Percentiles rank a stretch among this genome's conserved stretches.
Conservation (phyloP, 2,329 filamentous ascomycete genomes). For the Acrocalymma vagum region DNA sequence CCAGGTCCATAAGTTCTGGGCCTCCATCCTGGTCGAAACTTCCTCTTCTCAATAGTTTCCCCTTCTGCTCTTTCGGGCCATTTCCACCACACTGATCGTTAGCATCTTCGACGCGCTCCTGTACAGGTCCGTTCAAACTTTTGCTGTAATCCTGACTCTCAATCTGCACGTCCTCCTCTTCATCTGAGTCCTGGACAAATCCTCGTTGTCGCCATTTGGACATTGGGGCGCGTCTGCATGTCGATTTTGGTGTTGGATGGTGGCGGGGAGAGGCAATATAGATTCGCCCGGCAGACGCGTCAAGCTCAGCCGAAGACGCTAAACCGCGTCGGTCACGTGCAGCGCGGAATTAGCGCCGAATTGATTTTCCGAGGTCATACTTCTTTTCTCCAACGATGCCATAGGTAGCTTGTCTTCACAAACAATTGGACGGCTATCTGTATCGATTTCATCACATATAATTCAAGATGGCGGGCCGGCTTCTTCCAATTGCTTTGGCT, state of each 20-base stretch:
- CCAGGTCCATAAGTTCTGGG: no score
- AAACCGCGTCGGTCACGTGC: constrained; percentile 30
- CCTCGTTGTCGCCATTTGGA: constrained; percentile 59
- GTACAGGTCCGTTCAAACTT: constrained; percentile 22
- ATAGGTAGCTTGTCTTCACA: no score
- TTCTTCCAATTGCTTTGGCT: constrained; percentile 43
- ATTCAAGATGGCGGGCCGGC: constrained; percentile 38
- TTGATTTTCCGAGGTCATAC: constrained; percentile 22
- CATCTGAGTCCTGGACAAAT: constrained; percentile 61
- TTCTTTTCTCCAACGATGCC: no score
- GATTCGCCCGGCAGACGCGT: constrained; percentile 25
- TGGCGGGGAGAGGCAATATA: constrained; percentile 23
- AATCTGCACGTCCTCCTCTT: constrained; percentile 52
- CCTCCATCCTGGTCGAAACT: no score
- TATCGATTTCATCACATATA: no score
- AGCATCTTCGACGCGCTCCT: constrained; percentile 24
- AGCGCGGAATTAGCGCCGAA: constrained; percentile 19
- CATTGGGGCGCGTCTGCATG: constrained; percentile 53
- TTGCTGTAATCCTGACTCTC: constrained; percentile 30
- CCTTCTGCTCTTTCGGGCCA: not conserved
- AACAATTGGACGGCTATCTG: no score
- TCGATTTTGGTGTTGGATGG: constrained; percentile 29
- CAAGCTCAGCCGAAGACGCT: constrained; percentile 24
- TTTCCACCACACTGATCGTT: constrained; percentile 2
- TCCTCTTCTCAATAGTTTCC: not conserved